Conservation (phyloP, 2,329 filamentous ascomycete species). For the Didymella exigua region DNA sequence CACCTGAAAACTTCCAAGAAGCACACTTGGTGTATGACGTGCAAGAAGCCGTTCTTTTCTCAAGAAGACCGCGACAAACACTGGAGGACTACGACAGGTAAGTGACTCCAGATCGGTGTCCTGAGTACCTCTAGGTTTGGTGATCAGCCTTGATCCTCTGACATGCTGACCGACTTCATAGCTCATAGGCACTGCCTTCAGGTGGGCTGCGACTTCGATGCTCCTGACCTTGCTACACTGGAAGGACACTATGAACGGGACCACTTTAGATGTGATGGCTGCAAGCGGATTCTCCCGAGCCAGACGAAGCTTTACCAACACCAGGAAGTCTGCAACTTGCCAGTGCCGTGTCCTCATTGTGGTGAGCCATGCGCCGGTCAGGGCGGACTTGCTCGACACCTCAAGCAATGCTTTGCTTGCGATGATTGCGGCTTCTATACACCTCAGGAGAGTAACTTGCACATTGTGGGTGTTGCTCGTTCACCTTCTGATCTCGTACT, state of each 20-base stretch:
- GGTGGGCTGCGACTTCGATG: slow-evolving; percentile 42
- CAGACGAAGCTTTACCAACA: slow-evolving; percentile 37
- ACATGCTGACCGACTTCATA: slow-evolving; percentile 1
- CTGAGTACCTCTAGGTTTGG: no score
- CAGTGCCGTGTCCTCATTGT: slow-evolving; percentile 30
- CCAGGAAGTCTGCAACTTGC: slow-evolving; percentile 26
- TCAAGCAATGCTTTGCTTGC: slow-evolving; percentile 31
- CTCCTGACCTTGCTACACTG: slow-evolving; percentile 20
- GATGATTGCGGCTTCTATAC: slow-evolving; percentile 30
- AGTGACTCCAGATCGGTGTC: slow-evolving; percentile 1
- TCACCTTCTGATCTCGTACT: neutral
- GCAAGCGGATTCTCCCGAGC: slow-evolving; percentile 35
- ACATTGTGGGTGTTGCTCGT: slow-evolving; percentile 24
- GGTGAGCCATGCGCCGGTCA: slow-evolving; percentile 26
- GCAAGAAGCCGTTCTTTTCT: slow-evolving; percentile 34
- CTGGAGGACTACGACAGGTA: slow-evolving; percentile 38
- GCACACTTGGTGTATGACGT: slow-evolving; percentile 40
- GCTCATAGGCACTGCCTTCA: slow-evolving; percentile 43
- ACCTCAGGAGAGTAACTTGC: slow-evolving; percentile 26
- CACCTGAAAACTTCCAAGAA: slow-evolving; percentile 34
- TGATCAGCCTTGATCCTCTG: no score
- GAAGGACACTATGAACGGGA: slow-evolving; percentile 34
- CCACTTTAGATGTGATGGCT: slow-evolving; percentile 42
- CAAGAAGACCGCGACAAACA: slow-evolving; percentile 43
- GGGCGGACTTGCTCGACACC: slow-evolving; percentile 26